phyloP scores from a whole-genome alignment of 306 rosid species.

The Gastrolobium bilobum region DNA sequence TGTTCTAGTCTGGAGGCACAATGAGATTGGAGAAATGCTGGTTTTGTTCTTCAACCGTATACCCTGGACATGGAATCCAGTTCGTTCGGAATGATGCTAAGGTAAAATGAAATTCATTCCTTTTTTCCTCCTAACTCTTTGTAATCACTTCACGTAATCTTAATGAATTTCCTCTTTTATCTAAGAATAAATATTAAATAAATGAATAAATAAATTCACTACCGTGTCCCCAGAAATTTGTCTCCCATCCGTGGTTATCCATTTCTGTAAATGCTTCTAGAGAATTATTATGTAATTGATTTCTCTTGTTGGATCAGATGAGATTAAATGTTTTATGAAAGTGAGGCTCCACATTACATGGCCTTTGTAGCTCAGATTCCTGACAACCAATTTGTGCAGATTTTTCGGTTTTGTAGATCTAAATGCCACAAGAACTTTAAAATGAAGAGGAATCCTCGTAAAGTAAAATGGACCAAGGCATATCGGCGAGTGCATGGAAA shows the following conservation, averaged over 20 bases:
- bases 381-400: slow-evolving; percentile 53
- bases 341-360: background rate
- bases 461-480: slow-evolving; percentile 95
- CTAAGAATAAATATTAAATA: background rate
- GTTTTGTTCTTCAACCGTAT: slow-evolving; percentile 90
- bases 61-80: slow-evolving; percentile 96
- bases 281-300: background rate
- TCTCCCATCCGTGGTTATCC: background rate
- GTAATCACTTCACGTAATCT: background rate
- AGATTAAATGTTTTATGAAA: slow-evolving; percentile 8
- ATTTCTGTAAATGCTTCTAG: background rate
- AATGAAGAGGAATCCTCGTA: slow-evolving; percentile 97
- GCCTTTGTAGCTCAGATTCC: slow-evolving; percentile 13
- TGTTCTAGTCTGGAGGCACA: slow-evolving; percentile 40
- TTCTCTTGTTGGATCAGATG: slow-evolving; percentile 3
- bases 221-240: background rate
- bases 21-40: slow-evolving; percentile 98
- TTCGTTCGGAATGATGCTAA: slow-evolving; percentile 92
- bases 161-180: background rate
- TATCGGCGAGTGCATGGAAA: slow-evolving; percentile 81
- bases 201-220: background rate
- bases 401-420: slow-evolving; percentile 88
- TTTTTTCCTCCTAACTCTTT: background rate
- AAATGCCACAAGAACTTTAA: slow-evolving; percentile 97
- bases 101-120: slow-evolving; percentile 49